Conservation (phyloP, 2,329 filamentous ascomycete genomes). For the Tolypocladium endophyticum region DNA sequence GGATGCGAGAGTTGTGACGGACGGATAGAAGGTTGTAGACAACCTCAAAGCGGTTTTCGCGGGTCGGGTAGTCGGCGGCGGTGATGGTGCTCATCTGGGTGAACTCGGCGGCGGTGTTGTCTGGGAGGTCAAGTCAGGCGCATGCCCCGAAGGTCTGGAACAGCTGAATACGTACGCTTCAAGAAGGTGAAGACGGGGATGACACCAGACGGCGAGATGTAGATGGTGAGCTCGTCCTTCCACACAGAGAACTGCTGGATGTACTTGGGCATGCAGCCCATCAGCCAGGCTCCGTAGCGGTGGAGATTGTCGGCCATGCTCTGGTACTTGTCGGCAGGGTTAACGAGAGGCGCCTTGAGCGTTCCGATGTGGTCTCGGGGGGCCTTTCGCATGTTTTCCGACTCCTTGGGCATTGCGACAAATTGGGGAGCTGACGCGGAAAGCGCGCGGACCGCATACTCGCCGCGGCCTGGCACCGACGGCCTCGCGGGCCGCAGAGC, state of each 20-base stretch:
- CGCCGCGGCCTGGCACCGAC: conserved; percentile 27
- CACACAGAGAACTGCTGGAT: conserved; percentile 98
- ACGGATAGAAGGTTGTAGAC: conserved; percentile 97
- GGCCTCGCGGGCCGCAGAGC: conserved; percentile 42
- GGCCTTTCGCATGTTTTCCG: conserved; percentile 57
- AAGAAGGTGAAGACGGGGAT: conserved; percentile 90
- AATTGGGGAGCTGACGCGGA: conserved; percentile 34
- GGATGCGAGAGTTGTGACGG: conserved; percentile 90
- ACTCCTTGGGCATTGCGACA: conserved; percentile 50
- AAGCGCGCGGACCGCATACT: conserved; percentile 36
- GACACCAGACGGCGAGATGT: conserved; percentile 79
- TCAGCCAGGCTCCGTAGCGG: conserved; percentile 90
- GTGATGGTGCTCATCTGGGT: conserved; percentile 90
- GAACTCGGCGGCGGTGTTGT: conserved; percentile 95
- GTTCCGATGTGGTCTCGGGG: conserved; percentile 46
- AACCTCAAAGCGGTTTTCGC: conserved; percentile 91
- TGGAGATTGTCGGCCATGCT: conserved; percentile 82
- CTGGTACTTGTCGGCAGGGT: conserved; percentile 87
- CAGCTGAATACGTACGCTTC: conserved; percentile 48
- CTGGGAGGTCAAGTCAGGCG: conserved; percentile 25
- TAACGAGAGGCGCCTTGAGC: conserved; percentile 71
- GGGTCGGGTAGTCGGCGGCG: conserved; percentile 89
- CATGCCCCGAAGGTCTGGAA: not conserved
- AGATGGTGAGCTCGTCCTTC: conserved; percentile 97
- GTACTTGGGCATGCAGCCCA: conserved; percentile 95